Conservation (phyloP, 805 yeast genomes). For the Brettanomyces naardenensis region DNA sequence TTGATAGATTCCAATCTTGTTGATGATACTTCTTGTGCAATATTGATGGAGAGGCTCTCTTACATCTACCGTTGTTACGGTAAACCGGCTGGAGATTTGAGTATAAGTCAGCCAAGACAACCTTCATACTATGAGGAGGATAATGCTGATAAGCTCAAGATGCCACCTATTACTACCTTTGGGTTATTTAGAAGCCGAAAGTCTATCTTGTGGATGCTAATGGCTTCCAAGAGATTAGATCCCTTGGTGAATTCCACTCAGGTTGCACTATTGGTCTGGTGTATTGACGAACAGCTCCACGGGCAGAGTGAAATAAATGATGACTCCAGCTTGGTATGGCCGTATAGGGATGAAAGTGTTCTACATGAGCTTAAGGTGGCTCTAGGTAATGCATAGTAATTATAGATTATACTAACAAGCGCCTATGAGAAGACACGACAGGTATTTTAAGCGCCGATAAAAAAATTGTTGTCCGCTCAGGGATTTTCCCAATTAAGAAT, state of each 20-base stretch:
- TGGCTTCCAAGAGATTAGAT: slow-evolving; percentile 71
- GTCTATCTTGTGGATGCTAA: slow-evolving; percentile 65
- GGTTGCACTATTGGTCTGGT: slow-evolving; percentile 16
- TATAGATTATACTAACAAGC: too few species aligned
- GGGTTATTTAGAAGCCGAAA: slow-evolving; percentile 64
- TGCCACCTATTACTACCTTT: slow-evolving; percentile 33
- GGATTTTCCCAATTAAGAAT: too few species aligned
- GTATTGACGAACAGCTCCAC: slow-evolving; percentile 15
- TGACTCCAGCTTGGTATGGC: slow-evolving; percentile 14
- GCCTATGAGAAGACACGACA: too few species aligned
- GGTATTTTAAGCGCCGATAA: too few species aligned
- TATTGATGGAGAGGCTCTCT: slow-evolving; percentile 30
- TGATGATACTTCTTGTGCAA: slow-evolving; percentile 35
- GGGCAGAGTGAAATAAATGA: slow-evolving; percentile 2
- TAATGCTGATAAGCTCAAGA: slow-evolving; percentile 23
- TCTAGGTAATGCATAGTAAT: too few species aligned
- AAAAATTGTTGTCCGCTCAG: too few species aligned
- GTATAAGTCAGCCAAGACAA: neutral
- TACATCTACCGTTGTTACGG: slow-evolving; percentile 22
- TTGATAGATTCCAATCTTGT: slow-evolving; percentile 36
- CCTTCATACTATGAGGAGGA: slow-evolving; percentile 27
- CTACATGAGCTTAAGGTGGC: slow-evolving; percentile 6
- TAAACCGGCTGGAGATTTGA: slow-evolving; percentile 10
- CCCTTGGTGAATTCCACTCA: slow-evolving; percentile 21
- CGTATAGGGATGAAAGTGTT: slow-evolving; percentile 19